phyloP scores from a whole-genome alignment of 345 rosid species.

The Odontarrhena argentea region DNA sequence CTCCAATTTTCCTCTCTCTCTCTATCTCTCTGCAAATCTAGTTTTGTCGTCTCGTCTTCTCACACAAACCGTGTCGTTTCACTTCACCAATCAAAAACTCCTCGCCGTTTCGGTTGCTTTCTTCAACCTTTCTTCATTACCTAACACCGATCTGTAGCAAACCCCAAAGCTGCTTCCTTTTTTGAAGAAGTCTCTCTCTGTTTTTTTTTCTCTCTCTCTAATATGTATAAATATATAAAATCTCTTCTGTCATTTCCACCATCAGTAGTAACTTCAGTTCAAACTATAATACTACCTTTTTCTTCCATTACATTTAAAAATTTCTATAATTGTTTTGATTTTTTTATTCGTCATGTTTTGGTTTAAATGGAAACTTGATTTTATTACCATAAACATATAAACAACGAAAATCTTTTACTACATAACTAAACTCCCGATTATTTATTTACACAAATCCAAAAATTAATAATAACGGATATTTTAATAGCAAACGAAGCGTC shows the following conservation, averaged over 20 bases:
- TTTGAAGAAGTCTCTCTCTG: constrained; percentile 34
- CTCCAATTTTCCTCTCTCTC: constrained; percentile 4
- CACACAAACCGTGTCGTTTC: constrained; percentile 34
- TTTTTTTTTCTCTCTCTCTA: constrained; percentile 1
- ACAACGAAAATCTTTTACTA: too few species aligned
- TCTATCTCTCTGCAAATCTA: background rate
- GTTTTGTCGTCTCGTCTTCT: constrained; percentile 36
- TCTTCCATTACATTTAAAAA: constrained; percentile 4
- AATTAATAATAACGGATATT: too few species aligned
- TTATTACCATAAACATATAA: constrained; percentile 8
- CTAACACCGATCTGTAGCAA: constrained; percentile 35
- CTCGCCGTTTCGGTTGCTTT: constrained; percentile 28
- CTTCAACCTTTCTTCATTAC: constrained; percentile 9
- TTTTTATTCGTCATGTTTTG: constrained; percentile 19
- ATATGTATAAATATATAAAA: background rate
- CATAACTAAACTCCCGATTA: too few species aligned
- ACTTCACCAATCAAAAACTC: constrained; percentile 32
- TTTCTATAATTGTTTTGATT: background rate
- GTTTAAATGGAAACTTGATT: constrained; percentile 28
- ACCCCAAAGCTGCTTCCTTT: constrained; percentile 36
- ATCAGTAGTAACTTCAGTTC: constrained; percentile 31
- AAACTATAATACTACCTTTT: constrained; percentile 7
- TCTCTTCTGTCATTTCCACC: constrained; percentile 33
- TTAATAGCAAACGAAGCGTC: constrained; percentile 19
- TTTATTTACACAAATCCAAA: too few species aligned